Evolutionary conservation across 2,329 filamentous ascomycete species (phyloP), one percentile per base, ranked within the genome.

Genomic region (Byssochlamys sp.): DNA sequence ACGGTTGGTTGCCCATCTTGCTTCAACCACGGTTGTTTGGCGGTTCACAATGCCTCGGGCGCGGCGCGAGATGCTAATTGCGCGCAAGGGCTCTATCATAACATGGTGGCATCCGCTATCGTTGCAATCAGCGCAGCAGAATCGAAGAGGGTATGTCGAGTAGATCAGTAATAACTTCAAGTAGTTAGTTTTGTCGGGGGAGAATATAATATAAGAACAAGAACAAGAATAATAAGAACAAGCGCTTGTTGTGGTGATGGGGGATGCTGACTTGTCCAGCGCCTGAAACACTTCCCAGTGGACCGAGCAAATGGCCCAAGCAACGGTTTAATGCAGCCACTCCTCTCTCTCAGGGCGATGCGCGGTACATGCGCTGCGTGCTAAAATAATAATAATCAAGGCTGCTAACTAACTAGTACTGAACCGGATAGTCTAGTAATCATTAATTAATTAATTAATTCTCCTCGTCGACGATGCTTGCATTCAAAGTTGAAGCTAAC

Each of bases 1-100:
- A 77, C 66, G 74, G 74, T 65, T 73, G 68, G 54, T 65, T 65
- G 29, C 55, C 12, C 58, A 60, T 60, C 24, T 39, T 58, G 27
- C 58, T 24, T 55, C 27, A 19, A 55, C 29, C 31, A 45, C 29
- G 27, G 52, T 31, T 53, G 26, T 45, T 45, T 45, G 39, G 39
- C 19, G 19, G 29, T 31, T 31, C 29, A 31, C 29, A 45, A 19
- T 24, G 39, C 35, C n/a, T 45, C 35, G 19, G 35, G 35, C 39
- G 39, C 39, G 39, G 39, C 39, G 39, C 39, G 39, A 45, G 39
- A 45, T 45, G 39, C 39, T 45, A 45, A 45, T 45, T n/a, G 39
- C 39, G 39, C 39, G 4, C n/a, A 19, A n/a, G n/a, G 19, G 9
- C 12, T 45, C 39, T 45, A 45, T 45, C 9, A 9, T 31, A 45